These are phyloP conservation scores for Paxillus ammoniavirescens DNA, from an alignment of 768 basidiomycete genomes.

Conservation along the genomic window DNA sequence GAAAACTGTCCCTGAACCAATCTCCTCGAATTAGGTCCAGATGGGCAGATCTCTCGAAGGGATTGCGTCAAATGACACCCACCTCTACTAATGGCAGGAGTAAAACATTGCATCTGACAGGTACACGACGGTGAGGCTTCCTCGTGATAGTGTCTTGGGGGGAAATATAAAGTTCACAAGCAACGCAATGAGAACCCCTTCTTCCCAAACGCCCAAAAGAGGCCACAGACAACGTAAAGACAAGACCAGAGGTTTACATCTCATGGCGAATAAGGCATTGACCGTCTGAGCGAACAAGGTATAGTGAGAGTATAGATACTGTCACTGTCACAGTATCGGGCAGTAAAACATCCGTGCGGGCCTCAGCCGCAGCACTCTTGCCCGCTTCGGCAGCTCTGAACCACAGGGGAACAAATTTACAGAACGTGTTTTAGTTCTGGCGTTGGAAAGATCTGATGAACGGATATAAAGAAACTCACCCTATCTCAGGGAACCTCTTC, in stretches of 20 bases:
- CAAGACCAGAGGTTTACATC: neutral
- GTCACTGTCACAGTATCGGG: constrained; percentile 24
- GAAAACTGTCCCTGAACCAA: constrained; percentile 43
- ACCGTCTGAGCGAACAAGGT: constrained; percentile 42
- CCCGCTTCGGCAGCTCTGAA: constrained; percentile 50
- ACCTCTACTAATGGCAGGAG: neutral
- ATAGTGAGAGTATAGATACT: constrained; percentile 47
- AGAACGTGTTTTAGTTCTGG: too few species aligned
- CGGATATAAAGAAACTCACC: neutral
- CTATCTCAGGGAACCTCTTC: constrained; percentile 39
- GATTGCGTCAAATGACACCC: neutral
- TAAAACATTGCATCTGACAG: neutral
- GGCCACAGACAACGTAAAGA: neutral
- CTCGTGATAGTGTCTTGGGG: too few species aligned
- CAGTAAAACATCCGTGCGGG: constrained; percentile 39
- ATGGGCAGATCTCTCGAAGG: neutral
- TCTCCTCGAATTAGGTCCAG: constrained; percentile 47
- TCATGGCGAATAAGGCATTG: constrained; percentile 52
- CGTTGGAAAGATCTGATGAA: neutral
- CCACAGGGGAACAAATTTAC: constrained; percentile 30
- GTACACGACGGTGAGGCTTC: neutral
- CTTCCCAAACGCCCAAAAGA: neutral
- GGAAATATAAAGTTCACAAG: neutral
- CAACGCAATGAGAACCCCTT: too few species aligned
- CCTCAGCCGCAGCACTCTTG: constrained; percentile 41